Evolutionary conservation across 108 stramenopile genomes (phyloP).

Genomic region (Craspedostauros australis): DNA sequence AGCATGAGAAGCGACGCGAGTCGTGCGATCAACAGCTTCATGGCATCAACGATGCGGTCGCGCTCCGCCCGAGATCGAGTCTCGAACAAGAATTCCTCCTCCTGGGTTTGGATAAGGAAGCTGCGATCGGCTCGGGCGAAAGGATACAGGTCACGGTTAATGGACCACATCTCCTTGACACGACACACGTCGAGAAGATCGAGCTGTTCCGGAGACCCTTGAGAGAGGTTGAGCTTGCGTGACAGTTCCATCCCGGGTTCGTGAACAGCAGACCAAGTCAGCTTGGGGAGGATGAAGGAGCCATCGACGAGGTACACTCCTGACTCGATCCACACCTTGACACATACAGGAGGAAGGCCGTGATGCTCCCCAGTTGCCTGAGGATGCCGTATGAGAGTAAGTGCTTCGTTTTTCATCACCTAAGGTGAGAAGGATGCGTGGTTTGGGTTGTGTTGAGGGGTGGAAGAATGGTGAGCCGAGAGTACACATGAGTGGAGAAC

Average conservation of each 20-base stretch:
- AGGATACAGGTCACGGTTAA: slow-evolving; percentile 36
- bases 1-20: slow-evolving; percentile 53
- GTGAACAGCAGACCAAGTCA: slow-evolving; percentile 32
- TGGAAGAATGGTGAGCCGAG: too few relatives aligned
- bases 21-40: slow-evolving; percentile 53
- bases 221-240: slow-evolving; percentile 18
- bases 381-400: slow-evolving; percentile 46
- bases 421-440: background rate
- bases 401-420: slow-evolving; percentile 32
- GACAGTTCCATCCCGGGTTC: slow-evolving; percentile 15
- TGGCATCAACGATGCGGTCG: slow-evolving; percentile 39
- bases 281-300: slow-evolving; percentile 43
- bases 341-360: slow-evolving; percentile 23
- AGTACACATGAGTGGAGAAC: too few relatives aligned
- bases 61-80: slow-evolving; percentile 33
- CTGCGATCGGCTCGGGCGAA: slow-evolving; percentile 23
- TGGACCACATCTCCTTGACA: slow-evolving; percentile 25
- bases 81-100: slow-evolving; percentile 34
- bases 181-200: slow-evolving; percentile 53
- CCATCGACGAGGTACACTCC: slow-evolving; percentile 41
- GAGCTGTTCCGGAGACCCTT: slow-evolving; percentile 15
- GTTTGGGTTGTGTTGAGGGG: too few relatives aligned
- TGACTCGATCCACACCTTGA: slow-evolving; percentile 46
- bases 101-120: slow-evolving; percentile 42
- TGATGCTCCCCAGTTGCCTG: slow-evolving; percentile 13